Base-by-base conservation (phyloP, 2,329 filamentous ascomycete genomes). In the Gnomoniopsis smithogilvyi region DNA sequence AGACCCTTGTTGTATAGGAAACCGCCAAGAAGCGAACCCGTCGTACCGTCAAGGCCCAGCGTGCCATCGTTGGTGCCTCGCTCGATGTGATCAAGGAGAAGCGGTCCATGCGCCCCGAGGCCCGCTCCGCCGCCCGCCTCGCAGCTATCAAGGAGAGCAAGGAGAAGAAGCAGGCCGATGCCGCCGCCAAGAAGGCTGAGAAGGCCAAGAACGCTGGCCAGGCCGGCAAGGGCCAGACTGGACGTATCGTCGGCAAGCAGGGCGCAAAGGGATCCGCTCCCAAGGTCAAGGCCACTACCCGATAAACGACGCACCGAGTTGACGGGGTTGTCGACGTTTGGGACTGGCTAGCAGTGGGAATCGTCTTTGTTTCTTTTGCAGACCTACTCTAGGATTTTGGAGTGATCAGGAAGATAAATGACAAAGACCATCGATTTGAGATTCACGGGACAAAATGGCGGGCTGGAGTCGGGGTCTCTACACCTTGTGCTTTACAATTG, bases 51-150 rank as follows among this genome's bases (percentile, higher is more conserved):
- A 99, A 99, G 91, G 80, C 91, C 79, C 95, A 99, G 88, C 93
- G 95, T 85, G 94, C 90, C 77, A 96, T 99, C 80, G 95, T 99
- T 72, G 95, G 95, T 87, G 95, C 95, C 70, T 97, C 95, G 66
- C 93, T 99, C 80, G 95, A 99, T 78, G 92, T 98, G 76, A 98
- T 99, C 88, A 98, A 97, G 89, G 95, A 99, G 89, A 92, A 92
- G 83, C 93, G 95, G 75, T 80, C 86, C 72, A 88, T 92, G 86
- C 92, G 95, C 79, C 95, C 95, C 71, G 95, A 98, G 85, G 94
- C 92, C 76, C 93, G 95, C 78, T 85, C 87, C 72, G 95, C 95
- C 73, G 93, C 92, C 75, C 94, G 95, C 76, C 82, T 85, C 69
- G 83, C 88, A 71, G 94, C 95, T 78, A 93, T 98, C 83, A 94